A percentile compares a stretch with the other conserved stretches of the same genome.
These are phyloP conservation scores for Nannizziopsis arthrosporioides DNA, from an alignment of 2,329 filamentous ascomycete genomes.

Conservation along the genomic window DNA sequence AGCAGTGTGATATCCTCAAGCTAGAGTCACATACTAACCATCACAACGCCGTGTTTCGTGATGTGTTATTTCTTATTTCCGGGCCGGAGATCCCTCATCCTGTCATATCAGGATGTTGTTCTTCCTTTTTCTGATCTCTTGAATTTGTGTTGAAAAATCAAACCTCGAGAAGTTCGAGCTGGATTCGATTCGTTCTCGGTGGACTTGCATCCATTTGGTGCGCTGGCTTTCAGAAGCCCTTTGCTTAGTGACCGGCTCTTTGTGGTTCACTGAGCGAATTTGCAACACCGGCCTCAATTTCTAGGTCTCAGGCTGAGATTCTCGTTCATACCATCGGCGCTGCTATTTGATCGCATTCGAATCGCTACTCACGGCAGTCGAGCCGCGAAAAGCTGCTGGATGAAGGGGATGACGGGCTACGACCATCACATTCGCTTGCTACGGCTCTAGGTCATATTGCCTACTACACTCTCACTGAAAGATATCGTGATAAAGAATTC, in stretches of 20 bases:
- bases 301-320: constrained; percentile 6
- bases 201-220: not conserved
- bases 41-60: not conserved
- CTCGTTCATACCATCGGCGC: not conserved
- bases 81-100: not conserved
- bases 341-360: not conserved
- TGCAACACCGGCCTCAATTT: constrained; percentile 5
- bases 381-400: too few relatives aligned
- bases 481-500: too few relatives aligned
- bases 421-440: too few relatives aligned
- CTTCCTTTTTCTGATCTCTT: not conserved
- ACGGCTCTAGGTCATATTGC: too few relatives aligned
- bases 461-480: too few relatives aligned
- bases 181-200: not conserved
- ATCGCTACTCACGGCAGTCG: too few relatives aligned
- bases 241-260: constrained; percentile 6
- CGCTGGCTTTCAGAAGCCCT: not conserved
- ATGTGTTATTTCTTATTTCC: constrained; percentile 1
- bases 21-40: constrained; percentile 3
- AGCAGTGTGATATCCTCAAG: not conserved
- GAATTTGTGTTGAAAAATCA: not conserved
- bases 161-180: not conserved
- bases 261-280: not conserved
- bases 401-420: too few relatives aligned
- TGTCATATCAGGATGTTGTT: not conserved